phyloP scores from a whole-genome alignment of 495 filamentous ascomycete genomes.

The Penicillium arizonense region DNA sequence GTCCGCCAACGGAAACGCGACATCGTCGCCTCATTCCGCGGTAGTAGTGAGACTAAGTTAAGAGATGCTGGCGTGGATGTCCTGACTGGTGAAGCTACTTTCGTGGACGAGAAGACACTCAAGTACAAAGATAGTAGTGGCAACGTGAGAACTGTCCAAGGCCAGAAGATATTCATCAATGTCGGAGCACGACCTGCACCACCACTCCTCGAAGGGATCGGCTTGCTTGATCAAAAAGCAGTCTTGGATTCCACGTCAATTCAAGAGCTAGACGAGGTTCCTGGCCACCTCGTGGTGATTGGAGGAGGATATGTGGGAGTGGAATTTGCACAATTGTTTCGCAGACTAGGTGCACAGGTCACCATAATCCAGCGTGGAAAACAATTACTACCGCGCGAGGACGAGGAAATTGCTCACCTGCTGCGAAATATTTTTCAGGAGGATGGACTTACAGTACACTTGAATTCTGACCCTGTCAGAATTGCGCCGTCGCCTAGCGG shows the following conservation, averaged over 20 bases:
- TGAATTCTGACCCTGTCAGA: slow-evolving; percentile 19
- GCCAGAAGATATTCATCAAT: slow-evolving; percentile 47
- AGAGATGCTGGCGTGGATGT: slow-evolving; percentile 41
- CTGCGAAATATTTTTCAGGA: no score
- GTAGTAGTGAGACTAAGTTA: slow-evolving; percentile 37
- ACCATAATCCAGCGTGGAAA: slow-evolving; percentile 42
- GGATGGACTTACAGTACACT: slow-evolving; percentile 17
- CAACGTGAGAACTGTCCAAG: slow-evolving; percentile 11
- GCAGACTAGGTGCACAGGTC: slow-evolving; percentile 42
- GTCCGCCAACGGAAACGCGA: slow-evolving; percentile 51
- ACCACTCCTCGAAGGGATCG: slow-evolving; percentile 31
- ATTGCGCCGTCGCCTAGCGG: slow-evolving; percentile 7
- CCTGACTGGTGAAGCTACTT: slow-evolving; percentile 42
- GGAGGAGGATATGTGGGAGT: slow-evolving; percentile 51
- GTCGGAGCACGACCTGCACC: slow-evolving; percentile 40
- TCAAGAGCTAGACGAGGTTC: slow-evolving; percentile 5
- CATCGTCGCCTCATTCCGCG: slow-evolving; percentile 48
- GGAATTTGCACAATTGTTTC: slow-evolving; percentile 52
- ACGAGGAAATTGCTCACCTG: no score
- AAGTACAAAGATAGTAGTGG: no score
- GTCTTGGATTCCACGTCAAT: slow-evolving; percentile 24
- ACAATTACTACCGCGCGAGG: slow-evolving; percentile 36
- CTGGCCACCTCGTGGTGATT: slow-evolving; percentile 46
- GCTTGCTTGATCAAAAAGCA: slow-evolving; percentile 46
- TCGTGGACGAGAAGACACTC: slow-evolving; percentile 32